These are phyloP conservation scores for Syzygium oleosum DNA, from an alignment of 345 rosid genomes.

Conservation along the genomic window DNA sequence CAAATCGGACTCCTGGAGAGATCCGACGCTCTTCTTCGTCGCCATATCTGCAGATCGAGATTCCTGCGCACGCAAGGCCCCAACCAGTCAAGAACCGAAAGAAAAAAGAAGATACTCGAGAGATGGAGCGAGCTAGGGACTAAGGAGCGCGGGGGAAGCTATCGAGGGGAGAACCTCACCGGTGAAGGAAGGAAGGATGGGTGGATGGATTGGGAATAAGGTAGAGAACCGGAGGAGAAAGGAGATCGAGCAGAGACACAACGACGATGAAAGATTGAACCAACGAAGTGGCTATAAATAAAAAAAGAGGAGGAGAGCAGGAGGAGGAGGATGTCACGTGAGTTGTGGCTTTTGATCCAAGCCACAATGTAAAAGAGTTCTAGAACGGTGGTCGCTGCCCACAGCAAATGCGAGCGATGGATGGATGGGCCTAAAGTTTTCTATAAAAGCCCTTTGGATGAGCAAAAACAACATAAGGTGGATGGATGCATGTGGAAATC, in stretches of 20 bases:
- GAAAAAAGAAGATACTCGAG: background rate
- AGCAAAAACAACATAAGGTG: too few species aligned
- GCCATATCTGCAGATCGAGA: conserved; percentile 13
- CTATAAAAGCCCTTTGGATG: background rate
- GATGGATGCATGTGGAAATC: background rate
- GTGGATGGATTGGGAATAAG: background rate
- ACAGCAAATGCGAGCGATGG: background rate
- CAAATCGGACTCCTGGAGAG: conserved; percentile 41
- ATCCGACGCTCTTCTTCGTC: conserved; percentile 48
- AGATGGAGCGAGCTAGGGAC: background rate
- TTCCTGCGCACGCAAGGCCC: background rate
- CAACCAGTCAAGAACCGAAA: background rate
- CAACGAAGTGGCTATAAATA: background rate
- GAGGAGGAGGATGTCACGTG: background rate
- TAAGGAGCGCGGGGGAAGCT: background rate
- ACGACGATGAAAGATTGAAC: background rate
- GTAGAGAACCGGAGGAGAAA: background rate
- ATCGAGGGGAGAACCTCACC: background rate
- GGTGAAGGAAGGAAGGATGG: background rate
- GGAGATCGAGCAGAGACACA: background rate
- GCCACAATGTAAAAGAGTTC: background rate
- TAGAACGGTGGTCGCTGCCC: background rate
- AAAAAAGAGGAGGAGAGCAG: too few species aligned
- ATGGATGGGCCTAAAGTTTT: background rate
- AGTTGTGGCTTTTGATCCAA: background rate